Evolutionary conservation across 73 alveolate genomes (phyloP), one percentile per base, ranked within the genome.

Genomic region (Breviolum minutum): DNA sequence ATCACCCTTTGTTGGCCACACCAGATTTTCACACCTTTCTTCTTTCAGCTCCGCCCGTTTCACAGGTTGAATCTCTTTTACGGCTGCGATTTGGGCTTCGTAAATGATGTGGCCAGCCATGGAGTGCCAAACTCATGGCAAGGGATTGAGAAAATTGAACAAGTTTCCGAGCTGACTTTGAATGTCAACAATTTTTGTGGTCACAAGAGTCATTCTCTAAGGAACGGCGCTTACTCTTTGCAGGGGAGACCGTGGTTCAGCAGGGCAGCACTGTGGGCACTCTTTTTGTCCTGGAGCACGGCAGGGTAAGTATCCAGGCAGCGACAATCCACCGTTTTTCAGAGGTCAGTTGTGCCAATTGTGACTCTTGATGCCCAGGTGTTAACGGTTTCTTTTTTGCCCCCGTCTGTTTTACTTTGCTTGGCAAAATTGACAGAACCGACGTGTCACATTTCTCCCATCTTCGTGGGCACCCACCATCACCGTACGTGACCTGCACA

Each of bases 81-180:
- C 71, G 95, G 95, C n/a, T 88, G 95, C 70, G 95, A 88, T 40
- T 40, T 88, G 95, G 95, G 95, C 84, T 88, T 88, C 86, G 95
- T 88, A 20, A 88, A 88, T 54, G 95, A 88, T 24, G 95, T 88
- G 86, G 95, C 95, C 63, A 88, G 95, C 95, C 30, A 76, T 22
- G 95, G 95, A 70, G 95, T 17, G 68, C 63, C 63, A 0, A n/a
- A 61, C 63, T n/a, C 40, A 30, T 20, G 26, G 81, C 81, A 20
- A 71, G 40, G 81, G 63, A 76, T 27, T 30, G 0, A 3, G 54
- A 40, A 0, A 40, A 40, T 40, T 40, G 54, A 40, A 40, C 54
- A 40, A 40, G 54, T 40, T 40, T 40, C 54, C 54, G 54, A 40
- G 54, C 3, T 40, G 54, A 40, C 54, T 40, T 40, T 40, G 54